phyloP scores from a whole-genome alignment of 345 rosid species.

The Citropsis articulata region DNA sequence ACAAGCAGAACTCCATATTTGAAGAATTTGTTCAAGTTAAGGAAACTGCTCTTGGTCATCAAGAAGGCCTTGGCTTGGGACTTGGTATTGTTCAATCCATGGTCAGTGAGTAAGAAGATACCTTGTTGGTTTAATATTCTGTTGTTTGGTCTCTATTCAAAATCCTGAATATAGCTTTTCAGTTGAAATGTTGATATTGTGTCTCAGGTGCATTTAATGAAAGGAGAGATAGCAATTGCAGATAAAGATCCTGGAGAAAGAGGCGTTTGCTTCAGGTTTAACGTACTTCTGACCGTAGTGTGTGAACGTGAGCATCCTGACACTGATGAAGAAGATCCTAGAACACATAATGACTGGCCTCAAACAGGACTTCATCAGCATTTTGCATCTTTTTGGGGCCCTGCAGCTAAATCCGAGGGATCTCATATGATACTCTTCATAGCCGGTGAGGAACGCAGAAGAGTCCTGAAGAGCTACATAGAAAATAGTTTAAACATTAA shows the following conservation, averaged over 20 bases:
- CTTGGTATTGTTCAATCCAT: constrained; percentile 41
- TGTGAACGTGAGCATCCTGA: not conserved
- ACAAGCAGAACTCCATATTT: constrained; percentile 33
- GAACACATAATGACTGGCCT: constrained; percentile 15
- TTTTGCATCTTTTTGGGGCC: constrained; percentile 15
- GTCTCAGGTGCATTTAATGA: constrained; percentile 30
- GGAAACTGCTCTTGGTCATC: constrained; percentile 32
- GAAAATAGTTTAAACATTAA: constrained; percentile 35
- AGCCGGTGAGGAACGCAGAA: constrained; percentile 27
- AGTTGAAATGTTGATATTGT: not conserved
- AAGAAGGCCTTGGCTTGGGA: constrained; percentile 36
- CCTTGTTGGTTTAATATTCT: not conserved
- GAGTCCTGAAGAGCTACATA: constrained; percentile 26
- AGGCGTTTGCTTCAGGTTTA: constrained; percentile 42
- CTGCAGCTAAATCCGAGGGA: constrained; percentile 27
- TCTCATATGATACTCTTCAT: constrained; percentile 31
- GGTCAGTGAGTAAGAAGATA: constrained; percentile 14
- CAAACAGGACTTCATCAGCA: constrained; percentile 18
- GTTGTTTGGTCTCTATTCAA: not conserved
- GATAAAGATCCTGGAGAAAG: constrained; percentile 35
- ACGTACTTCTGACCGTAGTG: constrained; percentile 20
- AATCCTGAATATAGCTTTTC: not conserved
- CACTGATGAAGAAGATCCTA: not conserved
- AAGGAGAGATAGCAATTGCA: constrained; percentile 33
- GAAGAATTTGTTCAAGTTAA: constrained; percentile 42